Base-by-base conservation (phyloP, 768 basidiomycete genomes). In the Phallus indusiatus region DNA sequence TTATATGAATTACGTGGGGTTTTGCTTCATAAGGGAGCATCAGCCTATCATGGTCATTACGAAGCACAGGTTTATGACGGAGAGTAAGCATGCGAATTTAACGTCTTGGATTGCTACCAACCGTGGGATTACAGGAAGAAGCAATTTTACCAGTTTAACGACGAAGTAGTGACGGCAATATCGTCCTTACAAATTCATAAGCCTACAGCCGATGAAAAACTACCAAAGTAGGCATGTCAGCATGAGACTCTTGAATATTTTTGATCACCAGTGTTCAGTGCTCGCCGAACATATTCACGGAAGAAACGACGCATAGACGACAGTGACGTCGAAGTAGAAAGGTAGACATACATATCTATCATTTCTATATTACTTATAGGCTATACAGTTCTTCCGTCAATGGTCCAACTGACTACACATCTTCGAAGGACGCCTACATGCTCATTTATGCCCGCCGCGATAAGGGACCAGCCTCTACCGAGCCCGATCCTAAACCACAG, bases 381-480 rank as follows among this genome's bases (percentile, higher is more conserved):
- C 14, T 28, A 53, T 51, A 24, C 51, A 22, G 5, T 51, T 61
- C 50, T 22, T 6, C 36, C n/a, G n/a, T 46, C 11, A 63, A 57
- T 37, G 62, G 64, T 59, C 56, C 55, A 21, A 61, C 55, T 64
- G 81, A 78, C 61, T 74, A 76, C 42, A 77, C 88, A 63, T 76
- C 81, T 1, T 93, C 92, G 1, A 88, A 81, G 71, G 92, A 96
- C 65, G 92, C 91, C 6, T 96, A 98, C 71, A 95, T 97, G 93
- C 78, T 97, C 34, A 85, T 98, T 56, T 98, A 97, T 70, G 79
- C 81, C 37, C 81, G 82, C 11, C 77, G 75, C 63, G 66, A 71
- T 28, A 59, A 64, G 18, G 18, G 35, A 9, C 17, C 18, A 3
- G n/a, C 56, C 33, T 14, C n/a, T 49, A 16, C 55, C 64, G 53